Evolutionary conservation across 805 yeast genomes (phyloP), one percentile per base, ranked within the genome.

Genomic region (Candida odintsovae): DNA sequence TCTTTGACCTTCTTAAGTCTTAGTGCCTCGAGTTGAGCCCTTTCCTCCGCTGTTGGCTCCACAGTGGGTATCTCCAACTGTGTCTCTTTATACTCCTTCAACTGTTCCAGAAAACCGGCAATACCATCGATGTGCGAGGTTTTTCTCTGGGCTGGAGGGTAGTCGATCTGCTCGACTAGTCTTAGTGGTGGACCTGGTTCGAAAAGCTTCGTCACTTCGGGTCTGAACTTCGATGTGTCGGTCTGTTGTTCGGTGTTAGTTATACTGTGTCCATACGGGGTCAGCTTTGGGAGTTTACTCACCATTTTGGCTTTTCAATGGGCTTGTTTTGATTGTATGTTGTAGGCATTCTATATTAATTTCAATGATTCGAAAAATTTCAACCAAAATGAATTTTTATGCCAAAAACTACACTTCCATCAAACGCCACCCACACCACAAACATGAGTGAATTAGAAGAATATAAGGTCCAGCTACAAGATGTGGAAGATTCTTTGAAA

Each of bases 131-230:
- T 60, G 18, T 39, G 41, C 2, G 53, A 36, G 1, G 54, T 59
- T 16, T 44, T 50, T 19, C 63, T 44, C 18, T 44, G 20, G 11
- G 40, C 4, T 6, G 57, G 61, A 15, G 37, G 50, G 2, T 38
- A 33, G 40, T 60, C 63, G 1, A 55, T 44, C 10, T 46, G 62
- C 13, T 54, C 57, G 2, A 57, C 38, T 21, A 40, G 50, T 18
- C 31, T 35, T 2, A 59, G 41, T 10, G 63, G 61, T 18, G 55
- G 58, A 41, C 56, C 44, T 38, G 59, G 61, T 66, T 56, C 69
- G 57, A 58, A 78, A 7, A 76, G 62, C 40, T 59, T 61, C 28
- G 65, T 51, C 12, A 71, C 67, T 47, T 75, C 77, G 6, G 74
- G 50, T 22, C 71, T 64, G 46, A 61, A 66, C 44, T 64, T 68